These are phyloP conservation scores for Xylaria acuta DNA, from an alignment of 495 filamentous ascomycete genomes.

Conservation along the genomic window DNA sequence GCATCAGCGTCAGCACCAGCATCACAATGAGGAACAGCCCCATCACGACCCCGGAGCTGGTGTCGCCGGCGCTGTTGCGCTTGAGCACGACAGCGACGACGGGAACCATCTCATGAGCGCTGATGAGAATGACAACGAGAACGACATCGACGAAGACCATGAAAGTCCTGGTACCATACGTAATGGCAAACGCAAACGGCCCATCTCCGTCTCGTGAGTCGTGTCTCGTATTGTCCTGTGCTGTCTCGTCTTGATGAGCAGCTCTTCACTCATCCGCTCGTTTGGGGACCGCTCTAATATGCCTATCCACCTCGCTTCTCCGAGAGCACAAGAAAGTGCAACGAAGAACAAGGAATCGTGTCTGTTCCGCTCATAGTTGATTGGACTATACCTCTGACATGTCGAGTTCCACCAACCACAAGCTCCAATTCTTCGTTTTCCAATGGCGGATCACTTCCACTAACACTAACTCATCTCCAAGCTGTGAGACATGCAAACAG, in stretches of 20 bases:
- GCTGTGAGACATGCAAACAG: constrained; percentile 83
- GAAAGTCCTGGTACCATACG: constrained; percentile 46
- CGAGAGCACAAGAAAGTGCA: neutral
- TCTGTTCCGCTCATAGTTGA: constrained; percentile 3
- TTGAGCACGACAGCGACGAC: constrained; percentile 41
- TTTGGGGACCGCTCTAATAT: neutral
- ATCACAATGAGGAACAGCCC: neutral
- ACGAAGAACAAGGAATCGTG: neutral
- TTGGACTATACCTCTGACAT: neutral
- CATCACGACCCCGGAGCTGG: neutral
- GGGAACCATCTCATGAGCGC: constrained; percentile 40
- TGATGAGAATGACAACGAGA: constrained; percentile 37
- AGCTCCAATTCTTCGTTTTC: neutral
- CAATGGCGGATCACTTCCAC: constrained; percentile 21
- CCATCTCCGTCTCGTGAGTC: constrained; percentile 65
- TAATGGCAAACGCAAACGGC: constrained; percentile 59
- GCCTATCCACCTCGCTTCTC: neutral
- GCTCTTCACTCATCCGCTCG: neutral
- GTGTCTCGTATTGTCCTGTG: neutral
- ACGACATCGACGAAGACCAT: constrained; percentile 48
- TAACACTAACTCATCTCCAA: constrained; percentile 41
- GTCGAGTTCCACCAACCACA: constrained; percentile 15
- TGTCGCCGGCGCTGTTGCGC: constrained; percentile 29
- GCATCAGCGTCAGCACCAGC: constrained; percentile 36
- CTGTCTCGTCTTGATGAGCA: neutral